Base-by-base conservation (phyloP, 75 land plant species). In the Chamaecyparis obtusa region DNA sequence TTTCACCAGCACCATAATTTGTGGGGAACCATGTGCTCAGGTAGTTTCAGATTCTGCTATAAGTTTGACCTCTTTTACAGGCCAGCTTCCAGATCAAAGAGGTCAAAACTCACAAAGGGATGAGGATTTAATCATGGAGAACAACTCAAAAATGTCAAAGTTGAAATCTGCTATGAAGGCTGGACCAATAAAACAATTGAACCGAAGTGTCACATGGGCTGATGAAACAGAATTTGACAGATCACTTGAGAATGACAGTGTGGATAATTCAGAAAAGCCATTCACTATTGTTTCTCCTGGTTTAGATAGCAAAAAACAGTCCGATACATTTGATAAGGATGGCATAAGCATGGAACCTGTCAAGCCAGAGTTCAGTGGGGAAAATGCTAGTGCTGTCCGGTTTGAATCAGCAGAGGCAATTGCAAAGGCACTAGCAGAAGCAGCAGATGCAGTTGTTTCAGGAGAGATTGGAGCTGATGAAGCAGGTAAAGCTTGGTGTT, bases 371-470 rank as follows among this genome's bases (percentile, higher is more conserved):
- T 76, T 86, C 9, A 44, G 15, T 32, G 89, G 81, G 85, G 94
- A 87, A 35, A 85, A 78, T 48, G 89, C 79, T 39, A 77, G 78
- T 32, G 85, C 88, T 71, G 39, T 82, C 9, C 89, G 93, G 33
- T 75, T 91, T 87, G 96, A 89, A 84, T 93, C 95, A 9, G 96
- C 95, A 43, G 93, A 95, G 89, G 97, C 96, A 21, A 88, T 92
- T 89, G 94, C 95, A 74, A 74, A 81, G 75, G 95, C 96, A 83
- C 86, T 95, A 83, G 88, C 84, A 15, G 85, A 95, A 69, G 99
- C 95, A 83, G 92, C 99, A 7, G 94, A 94, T 21, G 91, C 93
- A 89, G 92, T 93, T 84, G 93, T 96, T 51, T 90, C 92, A 33
- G 97, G 94, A 54, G 90, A 91, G 88, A 41, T 89, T 87, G 96